These are phyloP conservation scores for Naganishia onofrii DNA, from an alignment of 768 basidiomycete species.

Conservation along the genomic window DNA sequence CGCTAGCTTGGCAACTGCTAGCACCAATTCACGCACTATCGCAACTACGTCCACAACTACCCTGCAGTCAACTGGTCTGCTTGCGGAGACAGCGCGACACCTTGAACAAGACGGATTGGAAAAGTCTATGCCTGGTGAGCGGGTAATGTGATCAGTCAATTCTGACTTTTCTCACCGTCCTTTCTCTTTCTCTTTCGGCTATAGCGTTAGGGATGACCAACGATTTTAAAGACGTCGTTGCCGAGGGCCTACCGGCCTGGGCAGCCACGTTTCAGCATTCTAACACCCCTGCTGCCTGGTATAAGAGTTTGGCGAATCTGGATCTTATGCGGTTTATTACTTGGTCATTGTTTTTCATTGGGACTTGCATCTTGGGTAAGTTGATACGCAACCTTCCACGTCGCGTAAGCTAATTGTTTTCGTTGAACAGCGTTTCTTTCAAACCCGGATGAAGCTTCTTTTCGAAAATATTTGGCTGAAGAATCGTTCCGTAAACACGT, in stretches of 20 bases:
- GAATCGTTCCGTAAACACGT: constrained; percentile 94
- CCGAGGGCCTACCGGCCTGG: constrained; percentile 16
- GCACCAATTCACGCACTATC: neutral
- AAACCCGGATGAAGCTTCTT: constrained; percentile 89
- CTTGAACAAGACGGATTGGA: neutral
- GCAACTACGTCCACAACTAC: neutral
- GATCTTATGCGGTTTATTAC: constrained; percentile 41
- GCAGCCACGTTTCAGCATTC: constrained; percentile 20
- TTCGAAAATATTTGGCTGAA: constrained; percentile 93
- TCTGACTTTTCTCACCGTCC: neutral
- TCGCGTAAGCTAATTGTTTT: neutral
- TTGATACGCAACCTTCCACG: neutral
- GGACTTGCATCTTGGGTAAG: constrained; percentile 42
- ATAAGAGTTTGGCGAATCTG: constrained; percentile 2
- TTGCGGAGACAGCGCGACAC: neutral
- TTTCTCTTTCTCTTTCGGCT: neutral
- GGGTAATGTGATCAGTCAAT: too few relatives aligned
- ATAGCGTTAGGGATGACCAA: constrained; percentile 14
- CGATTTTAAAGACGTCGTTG: constrained; percentile 14
- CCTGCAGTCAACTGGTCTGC: neutral
- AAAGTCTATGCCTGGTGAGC: constrained; percentile 21
- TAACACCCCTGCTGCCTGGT: neutral
- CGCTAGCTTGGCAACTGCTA: constrained; percentile 16
- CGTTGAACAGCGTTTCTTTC: constrained; percentile 77
- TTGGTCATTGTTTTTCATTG: constrained; percentile 40